Conservation (phyloP, 2,329 filamentous ascomycete species). For the Cordyceps fumosorosea region DNA sequence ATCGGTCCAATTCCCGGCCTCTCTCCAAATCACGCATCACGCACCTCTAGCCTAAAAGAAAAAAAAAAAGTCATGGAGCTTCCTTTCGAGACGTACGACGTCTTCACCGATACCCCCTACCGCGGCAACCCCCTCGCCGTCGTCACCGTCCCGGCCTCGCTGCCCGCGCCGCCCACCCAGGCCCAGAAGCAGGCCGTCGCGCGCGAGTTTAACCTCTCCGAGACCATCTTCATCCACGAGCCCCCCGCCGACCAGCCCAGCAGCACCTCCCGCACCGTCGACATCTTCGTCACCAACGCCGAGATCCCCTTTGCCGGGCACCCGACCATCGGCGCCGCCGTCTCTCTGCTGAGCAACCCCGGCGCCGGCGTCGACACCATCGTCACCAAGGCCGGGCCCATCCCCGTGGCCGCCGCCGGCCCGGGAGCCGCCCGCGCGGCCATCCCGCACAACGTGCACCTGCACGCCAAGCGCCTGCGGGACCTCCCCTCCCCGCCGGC, state of each 20-base stretch:
- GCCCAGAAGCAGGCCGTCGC: constrained; percentile 52
- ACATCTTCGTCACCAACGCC: constrained; percentile 50
- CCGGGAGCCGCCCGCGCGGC: constrained; percentile 48
- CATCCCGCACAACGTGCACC: constrained; percentile 61
- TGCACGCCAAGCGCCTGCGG: constrained; percentile 43
- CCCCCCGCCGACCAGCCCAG: constrained; percentile 18
- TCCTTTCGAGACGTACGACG: constrained; percentile 48
- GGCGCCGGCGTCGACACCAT: constrained; percentile 31
- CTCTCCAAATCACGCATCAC: too few species aligned
- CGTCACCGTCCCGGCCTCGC: constrained; percentile 41
- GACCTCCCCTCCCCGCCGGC: constrained; percentile 20
- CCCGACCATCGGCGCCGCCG: constrained; percentile 52
- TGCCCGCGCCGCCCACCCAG: constrained; percentile 35
- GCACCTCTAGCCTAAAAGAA: too few species aligned
- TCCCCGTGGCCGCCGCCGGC: constrained; percentile 33
- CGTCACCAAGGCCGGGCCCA: constrained; percentile 50
- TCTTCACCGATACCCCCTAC: constrained; percentile 47
- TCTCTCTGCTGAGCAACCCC: constrained; percentile 36
- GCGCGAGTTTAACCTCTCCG: constrained; percentile 57
- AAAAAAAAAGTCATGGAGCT: constrained; percentile 28
- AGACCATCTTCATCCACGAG: constrained; percentile 55
- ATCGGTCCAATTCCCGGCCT: too few species aligned
- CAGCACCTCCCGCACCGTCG: constrained; percentile 34
- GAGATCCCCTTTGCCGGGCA: constrained; percentile 59
- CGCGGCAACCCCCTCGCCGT: constrained; percentile 56